A percentile compares a stretch with the other conserved stretches of the same genome.
These are phyloP conservation scores for Globisporangium ultimum DNA, from an alignment of 352 stramenopile species.

Conservation along the genomic window DNA sequence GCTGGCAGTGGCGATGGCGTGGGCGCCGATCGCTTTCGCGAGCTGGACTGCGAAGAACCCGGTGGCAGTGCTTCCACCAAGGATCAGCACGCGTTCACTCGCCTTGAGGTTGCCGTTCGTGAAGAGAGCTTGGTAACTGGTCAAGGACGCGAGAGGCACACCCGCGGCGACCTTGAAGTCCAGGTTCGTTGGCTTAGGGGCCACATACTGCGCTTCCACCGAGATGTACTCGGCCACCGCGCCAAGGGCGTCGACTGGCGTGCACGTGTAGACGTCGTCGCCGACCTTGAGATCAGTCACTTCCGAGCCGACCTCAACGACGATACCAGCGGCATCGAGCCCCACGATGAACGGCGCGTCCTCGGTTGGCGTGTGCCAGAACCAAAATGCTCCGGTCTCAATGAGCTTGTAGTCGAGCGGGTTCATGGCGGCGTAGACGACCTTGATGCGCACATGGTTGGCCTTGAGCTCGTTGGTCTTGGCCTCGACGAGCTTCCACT, in stretches of 20 bases:
- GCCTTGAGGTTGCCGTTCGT: no score
- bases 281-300: slow-evolving; percentile 47
- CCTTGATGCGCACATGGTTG: slow-evolving; percentile 52
- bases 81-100: no score
- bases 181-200: no score
- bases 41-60: no score
- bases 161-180: no score
- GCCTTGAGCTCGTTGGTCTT: slow-evolving; percentile 12
- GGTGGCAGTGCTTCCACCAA: no score
- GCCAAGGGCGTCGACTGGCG: slow-evolving; percentile 2
- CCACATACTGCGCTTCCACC: no score
- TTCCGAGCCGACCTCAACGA: slow-evolving; percentile 52
- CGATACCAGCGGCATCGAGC: slow-evolving; percentile 59
- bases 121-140: no score
- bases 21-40: no score
- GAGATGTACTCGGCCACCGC: no score
- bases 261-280: slow-evolving; percentile 43
- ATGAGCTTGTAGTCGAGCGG: slow-evolving; percentile 68
- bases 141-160: no score
- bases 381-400: slow-evolving; percentile 25
- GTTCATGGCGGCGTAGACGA: slow-evolving; percentile 59
- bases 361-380: slow-evolving; percentile 22
- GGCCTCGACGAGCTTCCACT: slow-evolving; percentile 15
- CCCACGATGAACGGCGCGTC: slow-evolving; percentile 41
- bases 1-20: no score